These are phyloP conservation scores for Euryodendron excelsum DNA, from an alignment of 148 eudicot genomes.

Conservation along the genomic window DNA sequence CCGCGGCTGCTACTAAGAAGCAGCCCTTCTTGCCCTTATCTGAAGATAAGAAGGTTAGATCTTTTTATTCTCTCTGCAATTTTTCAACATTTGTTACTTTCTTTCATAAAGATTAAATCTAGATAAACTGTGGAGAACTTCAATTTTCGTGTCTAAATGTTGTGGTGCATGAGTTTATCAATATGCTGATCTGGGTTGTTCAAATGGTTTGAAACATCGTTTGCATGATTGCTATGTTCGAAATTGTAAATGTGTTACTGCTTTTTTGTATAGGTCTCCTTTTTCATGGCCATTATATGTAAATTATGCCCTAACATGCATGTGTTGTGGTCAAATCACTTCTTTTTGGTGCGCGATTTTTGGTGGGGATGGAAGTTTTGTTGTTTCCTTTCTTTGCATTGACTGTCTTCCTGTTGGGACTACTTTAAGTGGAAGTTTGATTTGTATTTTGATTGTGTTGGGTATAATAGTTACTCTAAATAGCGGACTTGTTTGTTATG, in stretches of 20 bases:
- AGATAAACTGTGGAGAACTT: neutral
- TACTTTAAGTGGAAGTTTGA: no score
- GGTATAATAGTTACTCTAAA: neutral
- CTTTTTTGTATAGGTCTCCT: neutral
- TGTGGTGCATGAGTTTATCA: neutral
- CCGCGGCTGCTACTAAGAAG: conserved; percentile 53
- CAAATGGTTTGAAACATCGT: no score
- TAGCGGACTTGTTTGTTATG: neutral
- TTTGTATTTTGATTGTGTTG: no score
- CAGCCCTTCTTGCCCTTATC: conserved; percentile 50
- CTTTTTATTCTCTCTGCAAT: neutral
- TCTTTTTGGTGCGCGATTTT: neutral
- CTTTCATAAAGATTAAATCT: neutral
- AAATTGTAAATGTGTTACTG: neutral
- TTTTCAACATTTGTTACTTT: neutral
- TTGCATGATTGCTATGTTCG: no score
- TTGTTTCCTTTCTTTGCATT: neutral
- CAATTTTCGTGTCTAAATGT: neutral
- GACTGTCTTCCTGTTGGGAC: no score
- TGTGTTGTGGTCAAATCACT: neutral
- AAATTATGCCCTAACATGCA: neutral
- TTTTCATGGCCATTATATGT: neutral
- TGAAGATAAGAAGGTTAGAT: conserved; percentile 67
- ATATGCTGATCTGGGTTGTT: conserved; percentile 5
- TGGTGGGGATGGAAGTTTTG: neutral